Conservation (phyloP, 78 protist species). For the Dictyostelium firmibasis region DNA sequence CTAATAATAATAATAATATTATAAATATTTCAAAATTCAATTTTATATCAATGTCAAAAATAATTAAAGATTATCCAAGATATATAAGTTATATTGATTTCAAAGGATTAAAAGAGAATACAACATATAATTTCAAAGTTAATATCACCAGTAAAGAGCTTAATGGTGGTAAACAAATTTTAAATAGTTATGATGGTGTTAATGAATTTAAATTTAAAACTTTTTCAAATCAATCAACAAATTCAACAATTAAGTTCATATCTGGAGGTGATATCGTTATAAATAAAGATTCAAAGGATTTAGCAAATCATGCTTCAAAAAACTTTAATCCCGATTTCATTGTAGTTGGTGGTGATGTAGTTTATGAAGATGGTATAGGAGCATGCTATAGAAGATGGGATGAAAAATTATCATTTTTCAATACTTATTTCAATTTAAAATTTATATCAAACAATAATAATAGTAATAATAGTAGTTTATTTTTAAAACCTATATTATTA, state of each 20-base stretch:
- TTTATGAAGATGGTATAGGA: constrained; percentile 46
- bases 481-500: background rate
- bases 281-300: constrained; percentile 22
- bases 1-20: no score
- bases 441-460: background rate
- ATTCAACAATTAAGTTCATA: background rate
- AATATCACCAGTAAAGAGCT: background rate
- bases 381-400: constrained; percentile 67
- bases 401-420: constrained; percentile 16
- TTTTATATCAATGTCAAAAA: constrained; percentile 1
- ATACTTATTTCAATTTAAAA: background rate
- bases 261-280: constrained; percentile 56
- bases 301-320: background rate
- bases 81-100: background rate
- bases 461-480: background rate
- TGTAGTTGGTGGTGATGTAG: constrained; percentile 59
- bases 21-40: background rate
- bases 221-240: background rate
- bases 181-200: background rate
- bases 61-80: constrained; percentile 36
- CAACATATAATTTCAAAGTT: background rate
- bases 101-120: background rate
- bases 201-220: constrained; percentile 16
- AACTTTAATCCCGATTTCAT: background rate
- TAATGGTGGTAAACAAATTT: background rate